These are phyloP conservation scores for Nymphaea colorata DNA, from an alignment of 164 flowering plant genomes.

Conservation along the genomic window DNA sequence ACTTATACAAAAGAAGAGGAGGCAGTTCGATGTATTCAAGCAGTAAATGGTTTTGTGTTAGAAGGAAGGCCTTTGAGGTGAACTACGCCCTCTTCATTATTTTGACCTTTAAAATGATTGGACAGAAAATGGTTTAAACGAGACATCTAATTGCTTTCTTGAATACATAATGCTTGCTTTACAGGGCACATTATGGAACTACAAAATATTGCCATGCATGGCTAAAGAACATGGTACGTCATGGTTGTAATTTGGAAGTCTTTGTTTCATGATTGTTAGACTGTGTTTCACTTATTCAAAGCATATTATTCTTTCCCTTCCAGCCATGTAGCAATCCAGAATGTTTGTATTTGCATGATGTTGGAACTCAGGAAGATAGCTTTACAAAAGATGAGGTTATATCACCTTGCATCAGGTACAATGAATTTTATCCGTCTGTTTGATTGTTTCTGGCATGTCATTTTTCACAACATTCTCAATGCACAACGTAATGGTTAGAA, in stretches of 20 bases:
- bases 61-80: conserved; percentile 84
- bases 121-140: not conserved
- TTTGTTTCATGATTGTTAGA: not conserved
- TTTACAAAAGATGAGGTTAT: conserved; percentile 90
- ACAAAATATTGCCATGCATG: conserved; percentile 98
- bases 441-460: too few relatives aligned
- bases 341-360: conserved; percentile 93
- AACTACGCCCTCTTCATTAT: conserved; percentile 3
- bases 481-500: too few relatives aligned
- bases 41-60: conserved; percentile 80
- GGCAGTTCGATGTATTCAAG: conserved; percentile 90
- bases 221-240: conserved; percentile 81
- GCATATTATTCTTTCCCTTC: not conserved
- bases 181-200: conserved; percentile 98
- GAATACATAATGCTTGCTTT: conserved; percentile 4
- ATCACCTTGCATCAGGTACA: conserved; percentile 82
- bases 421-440: too few relatives aligned
- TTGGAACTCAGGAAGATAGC: conserved; percentile 93
- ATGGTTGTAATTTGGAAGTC: not conserved
- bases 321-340: conserved; percentile 79
- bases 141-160: not conserved
- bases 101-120: too few relatives aligned
- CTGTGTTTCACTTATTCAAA: not conserved
- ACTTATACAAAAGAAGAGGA: conserved; percentile 91
- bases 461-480: too few relatives aligned